Percentiles rank a stretch among this genome's conserved stretches.
Conservation (phyloP, 495 filamentous ascomycete genomes). For the Neurospora sp. region DNA sequence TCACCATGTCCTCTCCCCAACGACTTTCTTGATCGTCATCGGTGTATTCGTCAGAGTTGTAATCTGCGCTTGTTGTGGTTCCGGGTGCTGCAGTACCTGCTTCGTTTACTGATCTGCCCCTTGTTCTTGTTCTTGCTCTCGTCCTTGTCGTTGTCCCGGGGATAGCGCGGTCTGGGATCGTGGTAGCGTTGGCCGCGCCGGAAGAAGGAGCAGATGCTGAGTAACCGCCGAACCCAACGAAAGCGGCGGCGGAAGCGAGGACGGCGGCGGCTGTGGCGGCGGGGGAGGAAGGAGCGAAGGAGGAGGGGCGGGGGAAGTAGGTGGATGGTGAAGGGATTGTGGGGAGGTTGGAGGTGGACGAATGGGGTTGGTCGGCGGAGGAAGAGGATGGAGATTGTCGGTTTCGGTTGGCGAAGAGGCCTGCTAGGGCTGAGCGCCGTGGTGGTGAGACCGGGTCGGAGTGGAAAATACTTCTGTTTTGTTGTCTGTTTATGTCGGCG, state of each 20-base stretch:
- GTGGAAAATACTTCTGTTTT: not conserved
- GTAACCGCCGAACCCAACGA: not conserved
- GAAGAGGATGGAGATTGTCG: not conserved
- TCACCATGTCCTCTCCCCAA: not conserved
- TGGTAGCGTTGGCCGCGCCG: not conserved
- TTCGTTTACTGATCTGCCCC: not conserved
- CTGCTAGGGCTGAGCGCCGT: not conserved
- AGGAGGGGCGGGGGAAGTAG: not conserved
- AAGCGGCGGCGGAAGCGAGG: not conserved
- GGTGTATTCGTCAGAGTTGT: slow-evolving; percentile 20
- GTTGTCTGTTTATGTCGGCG: not conserved
- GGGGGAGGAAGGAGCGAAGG: not conserved
- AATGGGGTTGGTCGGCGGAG: not conserved
- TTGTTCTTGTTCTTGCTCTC: not conserved
- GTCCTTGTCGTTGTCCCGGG: not conserved
- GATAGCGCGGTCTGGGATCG: not conserved
- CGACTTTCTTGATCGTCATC: slow-evolving; percentile 17
- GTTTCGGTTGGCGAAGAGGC: not conserved
- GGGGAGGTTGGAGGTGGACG: not conserved
- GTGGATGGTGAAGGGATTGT: not conserved
- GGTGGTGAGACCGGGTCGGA: not conserved
- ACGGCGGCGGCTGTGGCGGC: not conserved
- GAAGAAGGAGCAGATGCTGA: not conserved
- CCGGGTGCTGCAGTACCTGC: not conserved
- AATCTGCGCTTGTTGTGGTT: not conserved